phyloP scores from a whole-genome alignment of 768 basidiomycete species.

The Pleurotus sapidus region DNA sequence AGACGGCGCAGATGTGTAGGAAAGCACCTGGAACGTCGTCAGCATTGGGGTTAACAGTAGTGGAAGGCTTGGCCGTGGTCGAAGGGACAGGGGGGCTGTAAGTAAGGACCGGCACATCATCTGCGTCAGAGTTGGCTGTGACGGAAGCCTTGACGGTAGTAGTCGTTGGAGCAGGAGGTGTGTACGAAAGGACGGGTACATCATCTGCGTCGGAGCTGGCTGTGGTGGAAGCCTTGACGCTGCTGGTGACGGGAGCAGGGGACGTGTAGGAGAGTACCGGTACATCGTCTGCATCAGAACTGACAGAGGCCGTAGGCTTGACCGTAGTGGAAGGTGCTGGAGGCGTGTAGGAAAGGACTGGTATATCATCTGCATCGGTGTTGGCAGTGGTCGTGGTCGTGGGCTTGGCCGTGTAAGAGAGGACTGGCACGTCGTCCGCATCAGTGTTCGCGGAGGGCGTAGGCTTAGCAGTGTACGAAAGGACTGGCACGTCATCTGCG shows the following conservation, averaged over 20 bases:
- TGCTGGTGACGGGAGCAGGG: background rate
- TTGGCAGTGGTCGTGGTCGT: background rate
- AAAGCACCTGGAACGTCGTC: background rate
- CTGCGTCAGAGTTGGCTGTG: background rate
- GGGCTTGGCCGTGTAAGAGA: background rate
- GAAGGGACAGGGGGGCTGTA: background rate
- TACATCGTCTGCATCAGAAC: background rate
- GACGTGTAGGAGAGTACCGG: background rate
- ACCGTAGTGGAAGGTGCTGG: background rate
- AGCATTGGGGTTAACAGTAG: no score
- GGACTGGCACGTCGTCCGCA: background rate
- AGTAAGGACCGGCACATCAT: background rate
- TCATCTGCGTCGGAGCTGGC: background rate
- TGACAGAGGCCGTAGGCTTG: background rate
- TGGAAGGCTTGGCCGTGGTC: background rate
- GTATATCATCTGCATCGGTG: background rate
- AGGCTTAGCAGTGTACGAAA: background rate
- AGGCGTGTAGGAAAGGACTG: background rate
- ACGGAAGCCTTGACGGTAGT: background rate
- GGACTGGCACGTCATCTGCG: conserved; percentile 2
- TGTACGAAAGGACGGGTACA: background rate
- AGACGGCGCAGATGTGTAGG: background rate
- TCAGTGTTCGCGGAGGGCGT: background rate
- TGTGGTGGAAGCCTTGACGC: no score
- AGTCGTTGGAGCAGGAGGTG: background rate